A percentile compares a stretch with the other conserved stretches of the same genome.
These are phyloP conservation scores for Fonsecaea erecta DNA, from an alignment of 2,329 filamentous ascomycete species.

Conservation along the genomic window DNA sequence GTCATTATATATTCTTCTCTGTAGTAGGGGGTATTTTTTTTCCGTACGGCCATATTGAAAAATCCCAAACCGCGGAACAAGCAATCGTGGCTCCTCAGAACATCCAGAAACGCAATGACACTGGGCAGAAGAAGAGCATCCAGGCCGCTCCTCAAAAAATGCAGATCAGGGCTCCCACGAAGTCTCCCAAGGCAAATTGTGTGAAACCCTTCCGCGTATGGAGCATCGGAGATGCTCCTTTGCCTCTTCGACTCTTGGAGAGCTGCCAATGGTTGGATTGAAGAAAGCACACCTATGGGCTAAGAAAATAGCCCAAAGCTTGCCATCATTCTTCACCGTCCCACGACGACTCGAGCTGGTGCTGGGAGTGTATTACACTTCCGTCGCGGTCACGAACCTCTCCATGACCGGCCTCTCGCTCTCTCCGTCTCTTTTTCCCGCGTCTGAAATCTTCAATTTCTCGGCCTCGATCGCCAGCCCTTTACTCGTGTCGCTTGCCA, in stretches of 20 bases:
- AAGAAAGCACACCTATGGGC: too few species aligned
- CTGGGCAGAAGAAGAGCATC: not conserved
- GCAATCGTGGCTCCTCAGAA: not conserved
- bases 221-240: not conserved
- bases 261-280: not conserved
- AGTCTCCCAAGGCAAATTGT: not conserved
- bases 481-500: constrained; percentile 32
- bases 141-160: not conserved
- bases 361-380: constrained; percentile 16
- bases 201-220: not conserved
- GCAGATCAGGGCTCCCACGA: not conserved
- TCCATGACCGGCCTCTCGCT: constrained; percentile 30
- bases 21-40: constrained; percentile 4
- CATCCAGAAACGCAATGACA: not conserved
- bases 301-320: too few species aligned
- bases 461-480: constrained; percentile 35
- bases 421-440: constrained; percentile 1
- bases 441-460: constrained; percentile 25
- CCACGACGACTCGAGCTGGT: not conserved
- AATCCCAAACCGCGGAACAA: not conserved
- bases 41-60: not conserved
- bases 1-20: not conserved
- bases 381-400: constrained; percentile 36
- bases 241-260: not conserved
- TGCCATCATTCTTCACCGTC: not conserved